A percentile compares a stretch with the other conserved stretches of the same genome.
Conservation (phyloP, 495 filamentous ascomycete genomes). For the Chaetomium fimeti region DNA sequence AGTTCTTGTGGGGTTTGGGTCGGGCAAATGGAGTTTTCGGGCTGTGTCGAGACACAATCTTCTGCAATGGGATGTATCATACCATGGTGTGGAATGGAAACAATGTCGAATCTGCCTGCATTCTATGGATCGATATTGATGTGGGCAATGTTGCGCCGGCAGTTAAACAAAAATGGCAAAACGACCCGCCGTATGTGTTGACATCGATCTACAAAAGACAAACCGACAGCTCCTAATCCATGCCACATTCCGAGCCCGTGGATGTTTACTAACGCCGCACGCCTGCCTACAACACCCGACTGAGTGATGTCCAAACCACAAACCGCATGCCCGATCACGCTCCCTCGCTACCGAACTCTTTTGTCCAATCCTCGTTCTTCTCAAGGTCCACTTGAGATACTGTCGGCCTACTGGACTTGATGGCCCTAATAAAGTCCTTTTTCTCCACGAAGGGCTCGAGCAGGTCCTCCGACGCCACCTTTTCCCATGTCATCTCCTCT, state of each 20-base stretch:
- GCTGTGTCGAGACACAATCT: conserved; percentile 20
- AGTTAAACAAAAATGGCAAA: not conserved
- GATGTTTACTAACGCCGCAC: conserved; percentile 31
- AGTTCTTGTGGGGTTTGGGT: conserved; percentile 26
- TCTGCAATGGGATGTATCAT: conserved; percentile 34
- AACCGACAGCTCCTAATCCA: conserved; percentile 6
- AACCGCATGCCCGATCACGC: conserved; percentile 32
- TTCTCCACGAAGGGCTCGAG: conserved; percentile 81
- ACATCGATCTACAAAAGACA: conserved; percentile 12
- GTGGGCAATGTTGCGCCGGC: too few relatives aligned
- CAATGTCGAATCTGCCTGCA: conserved; percentile 5
- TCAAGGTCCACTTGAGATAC: conserved; percentile 81
- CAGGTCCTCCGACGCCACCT: conserved; percentile 75
- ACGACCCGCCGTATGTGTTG: not conserved
- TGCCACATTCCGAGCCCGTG: conserved; percentile 21
- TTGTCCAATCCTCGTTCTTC: conserved; percentile 88
- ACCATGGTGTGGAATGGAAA: conserved; percentile 32
- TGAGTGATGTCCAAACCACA: not conserved
- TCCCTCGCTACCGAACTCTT: conserved; percentile 96
- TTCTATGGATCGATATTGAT: not conserved
- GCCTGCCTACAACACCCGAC: conserved; percentile 27
- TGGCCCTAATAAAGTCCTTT: conserved; percentile 92
- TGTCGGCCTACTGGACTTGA: conserved; percentile 82
- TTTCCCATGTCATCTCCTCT: conserved; percentile 90
- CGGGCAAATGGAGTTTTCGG: conserved; percentile 33